These are phyloP conservation scores for Cardamine occulta DNA, from an alignment of 345 rosid species.

Conservation along the genomic window DNA sequence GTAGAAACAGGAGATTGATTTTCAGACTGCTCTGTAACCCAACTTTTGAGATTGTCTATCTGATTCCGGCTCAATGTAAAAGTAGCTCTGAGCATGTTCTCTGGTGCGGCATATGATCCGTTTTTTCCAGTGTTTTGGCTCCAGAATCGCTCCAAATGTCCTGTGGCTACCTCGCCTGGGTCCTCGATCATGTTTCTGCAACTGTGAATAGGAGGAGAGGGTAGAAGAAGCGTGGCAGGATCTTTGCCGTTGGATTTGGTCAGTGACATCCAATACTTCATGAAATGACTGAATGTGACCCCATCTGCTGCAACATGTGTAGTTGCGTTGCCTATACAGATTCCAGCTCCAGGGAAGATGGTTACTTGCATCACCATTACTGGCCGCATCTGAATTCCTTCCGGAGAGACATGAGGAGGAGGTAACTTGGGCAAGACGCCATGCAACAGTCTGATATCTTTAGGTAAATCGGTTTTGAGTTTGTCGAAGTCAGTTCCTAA, in stretches of 20 bases:
- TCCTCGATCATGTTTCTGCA: conserved; percentile 46
- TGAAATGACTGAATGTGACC: conserved; percentile 35
- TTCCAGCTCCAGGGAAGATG: conserved; percentile 46
- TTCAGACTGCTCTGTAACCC: conserved; percentile 29
- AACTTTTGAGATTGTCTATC: conserved; percentile 39
- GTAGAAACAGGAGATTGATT: conserved; percentile 29
- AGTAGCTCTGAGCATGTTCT: conserved; percentile 45
- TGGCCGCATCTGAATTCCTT: conserved; percentile 28
- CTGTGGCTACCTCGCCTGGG: conserved; percentile 36
- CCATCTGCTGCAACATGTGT: conserved; percentile 47
- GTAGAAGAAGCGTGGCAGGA: background rate
- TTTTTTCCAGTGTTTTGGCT: conserved; percentile 13
- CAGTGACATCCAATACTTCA: conserved; percentile 49
- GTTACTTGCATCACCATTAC: conserved; percentile 42
- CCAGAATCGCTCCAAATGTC: conserved; percentile 38
- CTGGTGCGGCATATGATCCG: conserved; percentile 1
- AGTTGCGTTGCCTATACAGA: conserved; percentile 43
- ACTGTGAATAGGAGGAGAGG: conserved; percentile 26
- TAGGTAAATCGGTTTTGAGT: conserved; percentile 32
- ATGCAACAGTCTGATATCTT: conserved; percentile 33
- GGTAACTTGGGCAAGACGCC: conserved; percentile 43
- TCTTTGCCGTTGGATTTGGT: conserved; percentile 22
- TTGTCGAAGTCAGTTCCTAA: conserved; percentile 33
- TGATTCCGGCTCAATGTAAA: conserved; percentile 35
- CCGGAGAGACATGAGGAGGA: conserved; percentile 5